Base-by-base conservation (phyloP, 768 basidiomycete genomes). In the Termitomyces titanicus region DNA sequence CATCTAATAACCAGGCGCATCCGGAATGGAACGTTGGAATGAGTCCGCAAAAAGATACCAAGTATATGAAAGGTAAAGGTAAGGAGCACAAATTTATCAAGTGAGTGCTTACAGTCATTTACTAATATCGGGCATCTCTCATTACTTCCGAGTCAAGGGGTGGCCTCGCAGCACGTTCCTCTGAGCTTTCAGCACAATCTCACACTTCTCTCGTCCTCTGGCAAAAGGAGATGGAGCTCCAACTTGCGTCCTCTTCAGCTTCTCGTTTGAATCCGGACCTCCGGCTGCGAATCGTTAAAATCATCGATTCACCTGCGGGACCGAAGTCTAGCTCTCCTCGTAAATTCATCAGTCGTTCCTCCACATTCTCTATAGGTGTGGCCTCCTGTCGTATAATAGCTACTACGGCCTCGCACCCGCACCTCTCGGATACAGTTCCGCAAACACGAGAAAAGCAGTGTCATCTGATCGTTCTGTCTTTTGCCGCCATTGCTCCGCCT, bases 101-200 rank as follows among this genome's bases (percentile, higher is more conserved):
- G 84, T 84, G 56, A 40, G 76, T 70, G 29, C 3, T 25, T 54
- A 18, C 46, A n/a, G 24, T 27, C 3, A 22, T 34, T 29, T 43
- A 27, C 42, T 9, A 9, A 44, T 33, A 35, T 37, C 12, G 5
- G 12, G n/a, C 12, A 34, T n/a, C 8, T 15, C 24, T 56, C 42
- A 53, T 47, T 25, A 31, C 6, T 42, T 4, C 34, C 43, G 22
- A 17, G 7, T 51, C n/a, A 52, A 86, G 85, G n/a, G 79, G 79
- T 35, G 84, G 85, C 1, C 61, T 85, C 3, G 84, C 84, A 0
- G 78, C 79, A 31, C 76, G 74, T 7, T 76, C 80, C 1, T 73
- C 74, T 3, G 69, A 73, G 11, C 63, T 75, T 29, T 75, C 78
- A 39, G 70, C 76, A 20, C 75, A 73, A 24, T 64, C 70, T 5